Evolutionary conservation across 805 yeast genomes (phyloP), one percentile per base, ranked within the genome.

Genomic region (Saturnispora diversa): DNA sequence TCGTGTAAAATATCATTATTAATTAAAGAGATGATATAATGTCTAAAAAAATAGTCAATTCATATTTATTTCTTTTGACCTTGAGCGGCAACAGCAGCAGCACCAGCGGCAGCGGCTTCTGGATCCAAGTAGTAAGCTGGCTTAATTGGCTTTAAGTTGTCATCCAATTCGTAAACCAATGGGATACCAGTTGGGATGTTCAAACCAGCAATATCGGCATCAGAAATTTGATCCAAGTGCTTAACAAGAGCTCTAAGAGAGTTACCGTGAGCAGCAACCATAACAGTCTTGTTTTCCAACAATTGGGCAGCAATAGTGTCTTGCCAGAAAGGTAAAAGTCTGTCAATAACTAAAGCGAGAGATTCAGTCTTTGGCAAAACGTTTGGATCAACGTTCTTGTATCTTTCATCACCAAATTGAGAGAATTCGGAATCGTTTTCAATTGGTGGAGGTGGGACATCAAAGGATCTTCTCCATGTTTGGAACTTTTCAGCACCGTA

Each of bases 111-210:
- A 60, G 97, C 97, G 60, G 97, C 97, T 73, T 86, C 97, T 59
- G 97, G 97, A 72, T 88, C 97, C 69, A 88, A 81, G 80, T 88
- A 88, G 77, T 88, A 86, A 56, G 94, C 79, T 54, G 86, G 83
- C 80, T 87, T 87, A 63, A 80, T 72, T 69, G 97, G 97, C 69
- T 77, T 77, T 69, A 88, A 78, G 59, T 75, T 62, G 40, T 74
- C 82, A 64, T 88, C 96, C 62, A 88, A 79, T 72, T 90, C 97
- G 72, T 84, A 90, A 49, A 90, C 96, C 70, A 88, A 79, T 63
- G 97, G 97, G 54, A 88, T 90, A 75, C 96, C 97, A 56, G 97
- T 88, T 69, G 97, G 97, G 64, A 88, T 87, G 80, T 88, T 90
- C 66, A 90, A 80, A 53, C 80, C 85, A 45, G 97, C 90, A 63